Evolutionary conservation across 1,139 yeast genomes (phyloP), one percentile per base, ranked within the genome.

Genomic region (Pichia sp.): DNA sequence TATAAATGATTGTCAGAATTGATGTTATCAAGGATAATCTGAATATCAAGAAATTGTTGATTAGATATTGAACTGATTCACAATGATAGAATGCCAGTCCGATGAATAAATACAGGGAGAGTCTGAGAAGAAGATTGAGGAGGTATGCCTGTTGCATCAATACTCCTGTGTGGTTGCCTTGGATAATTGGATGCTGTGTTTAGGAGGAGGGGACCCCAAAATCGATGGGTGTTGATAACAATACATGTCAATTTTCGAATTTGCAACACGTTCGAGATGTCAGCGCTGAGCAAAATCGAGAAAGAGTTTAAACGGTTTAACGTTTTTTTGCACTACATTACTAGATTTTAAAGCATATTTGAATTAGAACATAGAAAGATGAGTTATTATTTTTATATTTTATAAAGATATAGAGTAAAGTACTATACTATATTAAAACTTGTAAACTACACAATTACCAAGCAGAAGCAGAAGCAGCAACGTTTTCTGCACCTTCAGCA

Each of bases 401-500:
- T 43, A 48, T 47, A 47, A 44, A 48, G 46, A 41, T 45, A 45
- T 41, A 45, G 37, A 40, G 34, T 36, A 36, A 31, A n/a, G 38
- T 12, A 38, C 38, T 45, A 46, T 39, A 38, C 46, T 44, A 46
- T 34, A 43, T 33, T 42, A 45, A 43, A 37, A 35, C 35, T 42
- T 42, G 46, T 45, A 34, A 50, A 42, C 24, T 43, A 40, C 34
- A 41, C 47, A 54, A 48, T 60, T 61, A 62, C 66, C 66, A 62
- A 50, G 62, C 56, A 43, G 60, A 58, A 53, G 63, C 57, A 28
- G 27, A 24, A 55, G 64, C 60, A 48, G 59, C 71, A 45, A 55
- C 58, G 28, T 44, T 59, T 34, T 37, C 67, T 47, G 62, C 59
- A 55, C 63, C 59, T 49, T 72, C 55, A 54, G 62, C 64, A 60